phyloP scores from a whole-genome alignment of 2,329 filamentous ascomycete genomes.

The Furcasterigmium furcatum region DNA sequence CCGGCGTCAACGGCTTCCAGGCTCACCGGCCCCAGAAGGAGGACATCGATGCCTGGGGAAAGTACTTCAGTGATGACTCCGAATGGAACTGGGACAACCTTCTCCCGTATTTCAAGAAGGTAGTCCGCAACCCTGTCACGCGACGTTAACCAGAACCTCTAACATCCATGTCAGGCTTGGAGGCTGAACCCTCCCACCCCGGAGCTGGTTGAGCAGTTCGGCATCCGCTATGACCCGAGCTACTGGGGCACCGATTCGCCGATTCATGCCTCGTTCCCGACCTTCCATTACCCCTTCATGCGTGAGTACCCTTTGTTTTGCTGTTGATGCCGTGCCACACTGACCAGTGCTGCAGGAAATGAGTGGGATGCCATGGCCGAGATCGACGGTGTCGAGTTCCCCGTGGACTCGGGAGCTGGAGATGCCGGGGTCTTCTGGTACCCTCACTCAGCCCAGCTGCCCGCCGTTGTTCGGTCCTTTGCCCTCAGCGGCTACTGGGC shows the following conservation, averaged over 20 bases:
- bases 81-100: slow-evolving; percentile 23
- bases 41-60: slow-evolving; percentile 22
- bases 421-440: slow-evolving; percentile 25
- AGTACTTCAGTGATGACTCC: slow-evolving; percentile 13
- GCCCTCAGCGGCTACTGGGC: slow-evolving; percentile 23
- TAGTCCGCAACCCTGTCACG: too few species aligned
- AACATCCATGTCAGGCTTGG: slow-evolving; percentile 11
- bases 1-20: slow-evolving; percentile 21
- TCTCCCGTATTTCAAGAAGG: slow-evolving; percentile 23
- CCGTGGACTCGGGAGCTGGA: slow-evolving; percentile 19
- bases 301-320: slow-evolving; percentile 5
- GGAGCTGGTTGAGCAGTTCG: slow-evolving; percentile 13
- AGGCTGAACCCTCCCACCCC: slow-evolving; percentile 15
- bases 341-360: slow-evolving; percentile 13
- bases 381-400: slow-evolving; percentile 18
- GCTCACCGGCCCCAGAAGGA: slow-evolving; percentile 20
- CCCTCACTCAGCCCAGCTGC: slow-evolving; percentile 22
- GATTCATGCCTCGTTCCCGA: slow-evolving; percentile 19
- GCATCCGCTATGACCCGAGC: slow-evolving; percentile 19
- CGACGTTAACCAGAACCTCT: too few species aligned
- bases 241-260: slow-evolving; percentile 17
- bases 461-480: slow-evolving; percentile 21
- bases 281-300: slow-evolving; percentile 15
- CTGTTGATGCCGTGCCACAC: background rate
- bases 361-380: slow-evolving; percentile 15